Evolutionary conservation across 1,284 basidiomycete genomes (phyloP).

Genomic region (Puccinia triticina): DNA sequence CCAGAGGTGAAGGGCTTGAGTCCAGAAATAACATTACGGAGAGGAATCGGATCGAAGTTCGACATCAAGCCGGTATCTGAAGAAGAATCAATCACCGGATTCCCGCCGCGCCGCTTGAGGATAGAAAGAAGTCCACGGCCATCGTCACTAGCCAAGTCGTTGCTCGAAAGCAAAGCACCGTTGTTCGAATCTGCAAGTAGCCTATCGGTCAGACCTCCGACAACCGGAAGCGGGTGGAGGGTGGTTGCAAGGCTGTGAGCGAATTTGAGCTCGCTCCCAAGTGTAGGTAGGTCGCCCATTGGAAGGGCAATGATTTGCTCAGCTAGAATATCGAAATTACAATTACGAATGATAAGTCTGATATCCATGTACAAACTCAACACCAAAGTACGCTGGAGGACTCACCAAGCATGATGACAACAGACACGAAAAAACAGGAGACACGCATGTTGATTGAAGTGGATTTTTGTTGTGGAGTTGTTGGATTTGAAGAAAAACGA

Average conservation of each 20-base stretch:
- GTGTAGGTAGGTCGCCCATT: background rate
- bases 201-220: background rate
- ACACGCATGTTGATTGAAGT: background rate
- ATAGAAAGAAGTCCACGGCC: too few species aligned
- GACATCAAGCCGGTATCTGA: too few species aligned
- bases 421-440: background rate
- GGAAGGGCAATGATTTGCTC: background rate
- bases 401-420: slow-evolving; percentile 6
- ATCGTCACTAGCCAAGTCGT: too few species aligned
- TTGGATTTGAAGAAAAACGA: background rate
- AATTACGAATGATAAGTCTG: background rate
- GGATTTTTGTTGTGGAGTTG: too few species aligned
- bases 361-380: background rate
- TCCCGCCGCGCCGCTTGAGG: too few species aligned
- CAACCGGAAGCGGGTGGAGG: background rate
- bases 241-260: background rate
- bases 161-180: background rate
- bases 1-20: too few species aligned
- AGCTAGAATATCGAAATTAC: background rate
- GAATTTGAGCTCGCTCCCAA: background rate
- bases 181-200: background rate
- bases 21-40: too few species aligned
- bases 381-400: background rate
- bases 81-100: too few species aligned
- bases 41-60: too few species aligned